A percentile compares a stretch with the other conserved stretches of the same genome.
These are phyloP conservation scores for Blastobotrys mokoenaii DNA, from an alignment of 805 yeast species.

Conservation along the genomic window DNA sequence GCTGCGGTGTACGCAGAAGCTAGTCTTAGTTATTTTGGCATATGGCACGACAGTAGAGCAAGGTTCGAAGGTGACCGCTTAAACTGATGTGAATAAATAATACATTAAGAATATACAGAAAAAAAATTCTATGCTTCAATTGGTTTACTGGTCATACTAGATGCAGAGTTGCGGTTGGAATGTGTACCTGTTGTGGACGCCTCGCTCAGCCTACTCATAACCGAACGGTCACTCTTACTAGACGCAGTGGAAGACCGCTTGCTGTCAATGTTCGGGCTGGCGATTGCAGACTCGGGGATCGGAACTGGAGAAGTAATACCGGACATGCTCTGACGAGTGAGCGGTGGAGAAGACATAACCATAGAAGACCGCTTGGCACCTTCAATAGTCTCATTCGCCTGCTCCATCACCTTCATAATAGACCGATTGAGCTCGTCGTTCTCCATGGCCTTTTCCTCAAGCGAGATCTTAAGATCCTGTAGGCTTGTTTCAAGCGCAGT, in stretches of 20 bases:
- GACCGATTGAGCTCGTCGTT: constrained; percentile 27
- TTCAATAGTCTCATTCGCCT: constrained; percentile 21
- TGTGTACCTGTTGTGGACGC: too few relatives aligned
- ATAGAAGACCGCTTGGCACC: constrained; percentile 21
- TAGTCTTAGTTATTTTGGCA: too few relatives aligned
- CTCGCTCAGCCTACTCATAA: too few relatives aligned
- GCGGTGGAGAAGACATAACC: constrained; percentile 8
- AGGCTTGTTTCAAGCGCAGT: constrained; percentile 21
- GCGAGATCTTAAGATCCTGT: constrained; percentile 27
- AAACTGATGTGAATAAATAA: background rate
- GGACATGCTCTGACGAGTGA: background rate
- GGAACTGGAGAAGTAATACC: background rate
- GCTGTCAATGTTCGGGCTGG: too few relatives aligned
- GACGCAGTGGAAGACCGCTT: too few relatives aligned
- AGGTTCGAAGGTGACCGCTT: too few relatives aligned
- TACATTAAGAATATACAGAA: background rate
- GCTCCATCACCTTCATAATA: constrained; percentile 22
- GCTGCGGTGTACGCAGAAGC: too few relatives aligned
- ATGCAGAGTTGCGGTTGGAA: too few relatives aligned
- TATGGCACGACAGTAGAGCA: too few relatives aligned
- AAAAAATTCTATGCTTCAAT: background rate
- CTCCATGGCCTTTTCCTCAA: constrained; percentile 30
- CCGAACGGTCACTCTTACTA: too few relatives aligned
- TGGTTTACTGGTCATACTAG: too few relatives aligned
- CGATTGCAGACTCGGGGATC: too few relatives aligned